Base-by-base conservation (phyloP, 768 basidiomycete genomes). In the Candolleomyces eurysporus region DNA sequence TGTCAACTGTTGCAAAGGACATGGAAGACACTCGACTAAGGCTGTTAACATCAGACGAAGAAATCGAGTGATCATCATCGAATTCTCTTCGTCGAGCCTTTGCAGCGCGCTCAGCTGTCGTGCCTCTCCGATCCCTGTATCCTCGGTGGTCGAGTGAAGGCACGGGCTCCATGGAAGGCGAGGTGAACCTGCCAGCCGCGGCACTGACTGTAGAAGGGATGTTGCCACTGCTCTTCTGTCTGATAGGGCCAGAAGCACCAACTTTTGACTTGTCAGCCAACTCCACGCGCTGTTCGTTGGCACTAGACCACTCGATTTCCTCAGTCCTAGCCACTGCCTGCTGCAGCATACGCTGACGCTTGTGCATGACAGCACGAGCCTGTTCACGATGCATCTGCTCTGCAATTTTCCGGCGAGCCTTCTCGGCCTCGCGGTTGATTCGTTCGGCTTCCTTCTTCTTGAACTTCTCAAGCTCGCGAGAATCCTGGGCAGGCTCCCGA, bases 31-130 rank as follows among this genome's bases (percentile, higher is more conserved):
- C 83, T 59, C 85, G 85, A 46, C 87, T 83, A 57, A 86, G 77
- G 70, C 87, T 90, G 65, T 89, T 89, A 32, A 94, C 79, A 66
- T 94, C 94, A 51, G 91, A 92, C 31, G 90, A 92, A 58, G 92
- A 93, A 84, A 93, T 90, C 32, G 94, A 95, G 69, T 91, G 92
- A 68, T 94, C 93, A 69, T 94, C 94, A 74, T 96, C 94, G 65
- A 83, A 89, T 67, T 94, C 91, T 70, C 91, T 78, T 70, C 90
- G 84, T 64, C 93, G 84, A 63, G 86, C 90, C 78, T 95, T 95
- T 58, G 83, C 76, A 69, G 89, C 72, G 26, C 88, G 82, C 69
- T 90, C 89, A 58, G 74, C 73, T 53, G 83, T 82, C 50, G 50
- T 53, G 8, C 80, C 77, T 72, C 85, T 83, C 78, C 82, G 82